Evolutionary conservation across 192 early-diverging fungal genomes (phyloP), one percentile per base, ranked within the genome.

Genomic region (Gigaspora rosea): DNA sequence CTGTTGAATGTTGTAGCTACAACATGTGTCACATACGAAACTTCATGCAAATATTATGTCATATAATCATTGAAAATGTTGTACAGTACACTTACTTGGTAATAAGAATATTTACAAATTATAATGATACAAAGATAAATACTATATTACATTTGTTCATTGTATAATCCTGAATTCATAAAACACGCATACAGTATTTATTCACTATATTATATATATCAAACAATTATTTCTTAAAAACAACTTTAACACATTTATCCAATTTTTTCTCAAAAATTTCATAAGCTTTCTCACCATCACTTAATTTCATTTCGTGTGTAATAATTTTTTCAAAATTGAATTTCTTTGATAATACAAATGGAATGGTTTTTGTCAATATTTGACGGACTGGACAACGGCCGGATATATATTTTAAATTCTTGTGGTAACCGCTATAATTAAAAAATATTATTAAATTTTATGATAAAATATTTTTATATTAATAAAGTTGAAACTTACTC

Each of bases 301-400:
- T 70, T 49, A 90, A 73, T 32, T 76, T 71, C 33, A 87, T 81
- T 18, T 79, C 69, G 46, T 88, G 86, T 59, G 82, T 84, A 35
- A 86, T 73, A 8, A 90, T 79, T 35, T 75, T 78, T 58, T 74
- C 80, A 64, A 86, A 71, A n/a, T 82, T 78, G 51, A 81, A 80
- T 61, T 82, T 78, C 20, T 82, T 81, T 2, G 63, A 35, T 27
- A 67, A 57, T 0, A 86, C 47, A 4, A 85, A 69, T 2, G 76
- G 64, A 54, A 83, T 63, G 10, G 83, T 52, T 46, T 84, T 82
- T 9, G 76, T 57, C 75, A 90, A 82, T 20, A 90, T 70, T 6
- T 82, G 80, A 32, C 82, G 82, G 12, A 80, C 82, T 4, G 86
- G 87, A 72, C 87, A 90, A 9, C 88, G 81, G 12, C 86, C 88